Percentiles rank a stretch among this genome's conserved stretches.
These are phyloP conservation scores for Telfairia occidentalis DNA, from an alignment of 331 rosid genomes.

Conservation along the genomic window DNA sequence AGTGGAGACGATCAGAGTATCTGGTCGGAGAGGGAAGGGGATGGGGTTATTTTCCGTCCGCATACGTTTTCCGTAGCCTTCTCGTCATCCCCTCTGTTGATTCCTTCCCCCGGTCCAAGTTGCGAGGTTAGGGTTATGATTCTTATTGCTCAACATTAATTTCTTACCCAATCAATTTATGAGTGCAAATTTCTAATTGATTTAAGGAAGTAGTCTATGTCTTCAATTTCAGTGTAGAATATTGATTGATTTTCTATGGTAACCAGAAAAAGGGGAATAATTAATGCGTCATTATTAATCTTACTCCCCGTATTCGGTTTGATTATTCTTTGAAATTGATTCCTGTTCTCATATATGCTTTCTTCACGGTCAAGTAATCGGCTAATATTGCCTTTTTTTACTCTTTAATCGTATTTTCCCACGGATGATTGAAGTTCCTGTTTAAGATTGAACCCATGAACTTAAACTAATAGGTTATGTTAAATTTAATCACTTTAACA, in stretches of 20 bases:
- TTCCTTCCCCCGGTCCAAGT: slow-evolving; percentile 26
- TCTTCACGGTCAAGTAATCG: not conserved
- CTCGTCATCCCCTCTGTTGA: slow-evolving; percentile 47
- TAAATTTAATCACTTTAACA: too few relatives aligned
- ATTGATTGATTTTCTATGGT: not conserved
- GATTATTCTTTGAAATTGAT: not conserved
- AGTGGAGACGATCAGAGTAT: slow-evolving; percentile 6
- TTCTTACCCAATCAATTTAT: not conserved
- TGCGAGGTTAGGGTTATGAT: slow-evolving; percentile 21
- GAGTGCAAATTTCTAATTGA: not conserved
- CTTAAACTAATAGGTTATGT: too few relatives aligned
- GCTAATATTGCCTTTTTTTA: not conserved
- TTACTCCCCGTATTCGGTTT: too few relatives aligned
- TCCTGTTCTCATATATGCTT: not conserved
- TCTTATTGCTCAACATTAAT: not conserved
- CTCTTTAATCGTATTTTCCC: not conserved
- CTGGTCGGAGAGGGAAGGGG: slow-evolving; percentile 14
- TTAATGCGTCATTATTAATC: not conserved
- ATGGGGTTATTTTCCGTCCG: slow-evolving; percentile 33
- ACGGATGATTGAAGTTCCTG: not conserved
- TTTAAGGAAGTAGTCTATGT: not conserved
- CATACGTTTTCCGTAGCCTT: slow-evolving; percentile 37
- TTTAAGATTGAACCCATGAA: too few relatives aligned
- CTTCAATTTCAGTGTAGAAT: not conserved
- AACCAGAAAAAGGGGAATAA: not conserved